A percentile compares a stretch with the other conserved stretches of the same genome.
phyloP scores from a whole-genome alignment of 2,329 filamentous ascomycete species.

The Aspergillus sp. region DNA sequence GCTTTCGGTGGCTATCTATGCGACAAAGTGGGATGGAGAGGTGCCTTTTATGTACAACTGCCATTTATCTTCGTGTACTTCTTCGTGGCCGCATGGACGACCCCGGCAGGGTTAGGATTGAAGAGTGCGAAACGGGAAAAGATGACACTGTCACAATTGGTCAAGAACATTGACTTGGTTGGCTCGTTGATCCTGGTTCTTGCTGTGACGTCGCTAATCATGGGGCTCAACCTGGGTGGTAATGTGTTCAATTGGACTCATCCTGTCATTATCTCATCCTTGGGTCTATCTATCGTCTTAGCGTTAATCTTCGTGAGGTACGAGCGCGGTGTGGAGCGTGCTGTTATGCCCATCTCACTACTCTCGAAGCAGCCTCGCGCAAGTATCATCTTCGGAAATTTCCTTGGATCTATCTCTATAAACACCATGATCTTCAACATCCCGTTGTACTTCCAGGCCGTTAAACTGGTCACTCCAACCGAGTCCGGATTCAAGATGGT shows the following conservation, averaged over 20 bases:
- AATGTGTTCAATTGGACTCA: conserved; percentile 48
- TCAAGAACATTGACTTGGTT: conserved; percentile 45
- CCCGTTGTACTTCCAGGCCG: conserved; percentile 70
- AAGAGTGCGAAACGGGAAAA: conserved; percentile 37
- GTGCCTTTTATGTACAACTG: conserved; percentile 44
- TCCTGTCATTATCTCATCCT: conserved; percentile 43
- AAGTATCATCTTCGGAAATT: conserved; percentile 47
- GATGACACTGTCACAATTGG: conserved; percentile 34
- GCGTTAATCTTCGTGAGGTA: conserved; percentile 35
- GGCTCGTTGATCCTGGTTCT: conserved; percentile 44
- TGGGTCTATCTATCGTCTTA: conserved; percentile 36
- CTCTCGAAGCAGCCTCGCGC: conserved; percentile 42
- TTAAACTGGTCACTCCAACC: conserved; percentile 63
- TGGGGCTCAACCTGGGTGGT: conserved; percentile 48
- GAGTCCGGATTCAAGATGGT: conserved; percentile 66
- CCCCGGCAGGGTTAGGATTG: conserved; percentile 41
- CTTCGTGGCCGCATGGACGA: conserved; percentile 38
- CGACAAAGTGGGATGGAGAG: conserved; percentile 36
- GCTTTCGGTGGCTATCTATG: conserved; percentile 35
- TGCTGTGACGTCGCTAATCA: conserved; percentile 43
- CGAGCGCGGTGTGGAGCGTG: conserved; percentile 38
- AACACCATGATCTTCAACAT: conserved; percentile 61
- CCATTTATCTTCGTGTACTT: conserved; percentile 43
- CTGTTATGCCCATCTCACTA: conserved; percentile 46
- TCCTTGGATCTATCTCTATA: conserved; percentile 44